Base-by-base conservation (phyloP, 2,329 filamentous ascomycete genomes). In the Colletotrichum kahawae region DNA sequence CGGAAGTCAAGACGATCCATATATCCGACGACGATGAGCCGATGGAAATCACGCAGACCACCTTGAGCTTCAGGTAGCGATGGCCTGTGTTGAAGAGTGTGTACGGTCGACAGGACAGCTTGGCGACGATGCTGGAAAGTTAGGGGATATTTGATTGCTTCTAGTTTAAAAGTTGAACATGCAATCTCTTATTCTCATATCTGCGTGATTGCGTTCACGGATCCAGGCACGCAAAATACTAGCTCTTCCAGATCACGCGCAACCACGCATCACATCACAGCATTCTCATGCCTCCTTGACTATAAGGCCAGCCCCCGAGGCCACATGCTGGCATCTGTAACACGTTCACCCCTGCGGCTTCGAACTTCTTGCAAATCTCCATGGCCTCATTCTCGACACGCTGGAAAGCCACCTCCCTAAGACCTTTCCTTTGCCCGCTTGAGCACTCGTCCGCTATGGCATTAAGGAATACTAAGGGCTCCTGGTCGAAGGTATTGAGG, bases 181-280 rank as follows among this genome's bases (percentile, higher is more conserved):
- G 10, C 10, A 8, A 51, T 51, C n/a, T 51, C 43, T 51, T 51
- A 0, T 13, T 21, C n/a, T 51, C n/a, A 2, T 7, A 51, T 51
- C 5, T 51, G 43, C n/a, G 8, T 2, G 0, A 12, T 51, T 51
- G 4, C 10, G 1, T 13, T 7, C 10, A n/a, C 38, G n/a, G 18
- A 21, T 13, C 1, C 43, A 1, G n/a, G n/a, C 21, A 51, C n/a
- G 3, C 1, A 51, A 1, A 2, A 4, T 21, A n/a, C 31, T 4
- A 21, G 43, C n/a, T 13, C 43, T 21, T 48, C 10, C 43, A 21
- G 6, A 48, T 48, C 43, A 48, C 9, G 21, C 10, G 43, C 13
- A 21, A 48, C n/a, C 21, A 9, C 43, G 21, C 43, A 51, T 51
- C n/a, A 51, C 0, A 51, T 21, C n/a, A 51, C 43, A 51, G 43